Evolutionary conservation across 2,329 filamentous ascomycete species (phyloP), one percentile per base, ranked within the genome.

Genomic region (Aspergillus arachidicola): DNA sequence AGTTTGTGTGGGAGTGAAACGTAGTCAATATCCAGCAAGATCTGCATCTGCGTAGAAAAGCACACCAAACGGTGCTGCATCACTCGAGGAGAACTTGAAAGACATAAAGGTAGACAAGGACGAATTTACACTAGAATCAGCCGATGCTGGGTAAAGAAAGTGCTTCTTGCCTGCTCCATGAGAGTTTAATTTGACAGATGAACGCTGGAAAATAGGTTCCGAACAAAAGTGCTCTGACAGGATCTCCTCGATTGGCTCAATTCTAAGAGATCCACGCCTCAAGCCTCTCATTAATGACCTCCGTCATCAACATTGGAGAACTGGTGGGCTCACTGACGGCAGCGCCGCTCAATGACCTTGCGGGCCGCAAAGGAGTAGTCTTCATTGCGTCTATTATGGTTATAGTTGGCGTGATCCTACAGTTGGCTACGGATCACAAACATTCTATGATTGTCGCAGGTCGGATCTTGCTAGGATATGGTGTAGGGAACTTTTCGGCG

Each of bases 351-450:
- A 58, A 58, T 34, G 43, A 58, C 41, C 6, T 34, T 14, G 11
- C 12, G 6, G 57, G 57, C 5, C 57, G 43, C 41, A 58, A n/a
- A 34, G 57, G 41, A 4, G 43, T 48, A 30, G 50, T 58, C 21
- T 58, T 43, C 3, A 21, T 58, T 26, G 57, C 57, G 9, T 58
- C 57, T 3, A 36, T 50, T 6, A 46, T 46, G 19, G 26, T 48
- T 23, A 23, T 58, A 7, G 30, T 46, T 3, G 57, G 57, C 26
- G 57, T 43, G 19, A 36, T 58, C 57, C 30, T 50, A 19, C 57
- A 58, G 19, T 43, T 58, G 26, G 57, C 43, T 3, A 58, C 57
- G 23, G 38, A 58, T 36, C 45, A 58, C 30, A 32, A 58, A n/a
- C 16, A 21, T 23, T 43, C 32, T 9, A 45, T 58, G 23, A 46